Evolutionary conservation across 1,284 basidiomycete genomes (phyloP), one percentile per base, ranked within the genome.

Genomic region (Meira miltonrushii): DNA sequence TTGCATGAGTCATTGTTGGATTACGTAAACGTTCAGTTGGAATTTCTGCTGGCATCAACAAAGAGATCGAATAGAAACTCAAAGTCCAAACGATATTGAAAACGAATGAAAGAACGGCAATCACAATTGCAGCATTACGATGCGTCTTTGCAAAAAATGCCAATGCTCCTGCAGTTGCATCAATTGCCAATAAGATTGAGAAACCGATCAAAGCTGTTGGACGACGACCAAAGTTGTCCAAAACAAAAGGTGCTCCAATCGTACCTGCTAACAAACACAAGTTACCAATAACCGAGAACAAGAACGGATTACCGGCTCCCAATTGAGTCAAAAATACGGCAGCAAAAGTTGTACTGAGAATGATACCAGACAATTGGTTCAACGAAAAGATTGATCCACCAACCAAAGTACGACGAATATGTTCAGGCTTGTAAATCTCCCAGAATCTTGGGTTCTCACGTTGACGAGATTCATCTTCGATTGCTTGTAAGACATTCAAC

Each of bases 41-140:
- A 50, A 68, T 54, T 54, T 72, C 69, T 40, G 68, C 62, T 7
- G 69, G 69, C 64, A 70, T 64, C 33, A 72, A 58, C 55, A 71
- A 47, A 54, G 67, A 69, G 58, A 69, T 67, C 50, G 69, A 67
- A 53, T 71, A 71, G 55, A 71, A 71, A 58, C 61, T 66, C 10
- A 65, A 58, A 38, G 69, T 71, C 69, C 69, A 71, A 23, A 66
- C 53, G 53, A 69, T 69, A 56, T 71, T 71, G 65, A 71, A 71
- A 23, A 67, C 44, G 65, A 71, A 69, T 7, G 67, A 68, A 15
- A 71, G 58, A 6, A 57, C 69, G 15, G 67, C 66, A 28, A 71
- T 66, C 6, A 65, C 60, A 55, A 64, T 67, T 21, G 15, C 44
- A 17, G 39, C 25, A 19, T 38, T 41, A 23, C 13, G 19, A 28